Evolutionary conservation across 306 rosid species (phyloP).

Genomic region (Albizia julibrissin): DNA sequence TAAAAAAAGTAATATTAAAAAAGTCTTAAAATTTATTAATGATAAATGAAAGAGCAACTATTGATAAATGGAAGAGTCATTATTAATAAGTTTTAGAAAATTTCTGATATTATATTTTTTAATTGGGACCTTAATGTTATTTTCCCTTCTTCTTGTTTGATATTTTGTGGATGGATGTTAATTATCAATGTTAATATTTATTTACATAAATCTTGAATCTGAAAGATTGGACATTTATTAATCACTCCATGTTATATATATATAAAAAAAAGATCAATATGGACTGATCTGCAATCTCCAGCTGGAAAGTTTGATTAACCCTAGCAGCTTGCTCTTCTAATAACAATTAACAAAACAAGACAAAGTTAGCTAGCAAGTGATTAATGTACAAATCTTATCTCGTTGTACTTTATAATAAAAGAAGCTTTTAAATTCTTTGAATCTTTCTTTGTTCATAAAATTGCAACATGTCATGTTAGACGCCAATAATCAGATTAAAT

Average conservation of each 20-base stretch:
- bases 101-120: no score
- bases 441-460: neutral
- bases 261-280: neutral
- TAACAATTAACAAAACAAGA: neutral
- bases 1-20: no score
- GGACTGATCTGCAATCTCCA: neutral
- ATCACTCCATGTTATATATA: neutral
- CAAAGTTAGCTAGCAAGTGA: neutral
- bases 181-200: no score
- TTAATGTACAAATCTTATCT: neutral
- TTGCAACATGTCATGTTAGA: neutral
- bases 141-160: no score
- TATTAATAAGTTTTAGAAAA: no score
- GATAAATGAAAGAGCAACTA: no score
- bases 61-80: no score
- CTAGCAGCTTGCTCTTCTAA: neutral
- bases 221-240: neutral
- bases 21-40: no score
- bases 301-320: neutral
- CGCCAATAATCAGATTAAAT: neutral
- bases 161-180: neutral
- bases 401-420: neutral
- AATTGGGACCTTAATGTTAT: no score
- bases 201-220: neutral
- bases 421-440: neutral